Evolutionary conservation across 495 filamentous ascomycete species (phyloP).

Genomic region (Massariosphaeria phaeospora): DNA sequence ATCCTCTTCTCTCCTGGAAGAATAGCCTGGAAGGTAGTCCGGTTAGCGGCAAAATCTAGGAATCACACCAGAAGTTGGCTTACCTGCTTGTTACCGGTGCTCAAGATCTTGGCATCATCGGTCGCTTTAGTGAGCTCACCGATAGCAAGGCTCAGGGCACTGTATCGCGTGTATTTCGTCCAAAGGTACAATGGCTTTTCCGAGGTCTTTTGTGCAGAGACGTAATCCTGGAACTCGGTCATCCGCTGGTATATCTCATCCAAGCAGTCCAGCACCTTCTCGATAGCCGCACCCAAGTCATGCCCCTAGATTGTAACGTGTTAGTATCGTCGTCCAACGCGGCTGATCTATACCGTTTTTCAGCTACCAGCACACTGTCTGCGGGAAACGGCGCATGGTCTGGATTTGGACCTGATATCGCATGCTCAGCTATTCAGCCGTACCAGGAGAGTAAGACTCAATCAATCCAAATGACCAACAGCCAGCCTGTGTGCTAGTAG

Average conservation of each 20-base stretch:
- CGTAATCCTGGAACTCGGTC: neutral
- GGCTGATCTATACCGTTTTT: no score
- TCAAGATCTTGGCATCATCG: neutral
- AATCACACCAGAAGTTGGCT: neutral
- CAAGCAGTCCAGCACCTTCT: neutral
- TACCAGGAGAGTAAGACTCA: no score
- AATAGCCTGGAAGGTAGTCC: no score
- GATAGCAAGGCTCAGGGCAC: neutral
- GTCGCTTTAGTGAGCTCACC: neutral
- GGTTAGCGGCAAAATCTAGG: no score
- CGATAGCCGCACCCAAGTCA: neutral
- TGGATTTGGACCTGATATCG: no score
- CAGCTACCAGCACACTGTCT: no score
- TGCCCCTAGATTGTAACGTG: neutral
- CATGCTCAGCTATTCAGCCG: no score
- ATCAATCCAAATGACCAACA: no score
- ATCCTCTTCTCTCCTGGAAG: neutral
- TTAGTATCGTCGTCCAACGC: neutral
- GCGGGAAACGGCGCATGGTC: no score
- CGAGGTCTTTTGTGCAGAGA: neutral
- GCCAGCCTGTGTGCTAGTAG: no score
- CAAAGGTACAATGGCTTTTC: neutral
- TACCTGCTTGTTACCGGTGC: neutral
- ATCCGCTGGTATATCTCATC: neutral
- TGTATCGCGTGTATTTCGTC: neutral